Evolutionary conservation across 352 stramenopile species (phyloP), one percentile per base, ranked within the genome.

Genomic region (Hyaloperonospora arabidopsidis): DNA sequence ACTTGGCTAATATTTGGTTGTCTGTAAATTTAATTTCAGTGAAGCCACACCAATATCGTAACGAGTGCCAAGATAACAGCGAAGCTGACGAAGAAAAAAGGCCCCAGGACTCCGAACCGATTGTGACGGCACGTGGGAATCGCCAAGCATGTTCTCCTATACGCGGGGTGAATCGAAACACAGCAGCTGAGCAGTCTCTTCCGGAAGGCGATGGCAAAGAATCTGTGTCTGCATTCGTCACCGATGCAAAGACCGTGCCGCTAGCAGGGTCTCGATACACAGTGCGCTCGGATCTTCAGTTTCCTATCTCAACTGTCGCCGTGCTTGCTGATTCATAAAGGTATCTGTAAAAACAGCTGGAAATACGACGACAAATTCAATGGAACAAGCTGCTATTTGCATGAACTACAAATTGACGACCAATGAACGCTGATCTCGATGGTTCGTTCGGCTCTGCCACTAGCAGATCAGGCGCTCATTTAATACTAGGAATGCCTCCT

Each of bases 261-360:
- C 21, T 47, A 15, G 35, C 35, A 11, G 79, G 82, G 54, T 68
- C 66, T 3, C 62, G 72, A 57, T 82, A 79, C 65, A 73, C 67
- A 10, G 75, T 67, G 13, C 67, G 75, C 17, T 78, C 72, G 56
- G 76, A 89, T 60, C 59, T 69, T 32, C 66, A 73, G 38, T 90
- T 93, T 51, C 82, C 82, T 11, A 89, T 90, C 28, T 93, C 82
- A 22, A 93, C 76, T 15, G 64, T 93, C 34, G 70, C 65, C 25
- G 75, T 89, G 32, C 55, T 84, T 41, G 79, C 72, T 29, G 75
- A 89, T 19, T 65, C 68, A 13, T 76, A 41, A 72, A 36, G 32
- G 3, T 17, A 12, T 2, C 13, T 36, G 21, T 13, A 36, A 49
- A 23, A 17, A 19, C 38, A 22, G 38, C 25, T 29, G 7, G 25